Base-by-base conservation (phyloP, 495 filamentous ascomycete genomes). In the Entonaema liquescens region DNA sequence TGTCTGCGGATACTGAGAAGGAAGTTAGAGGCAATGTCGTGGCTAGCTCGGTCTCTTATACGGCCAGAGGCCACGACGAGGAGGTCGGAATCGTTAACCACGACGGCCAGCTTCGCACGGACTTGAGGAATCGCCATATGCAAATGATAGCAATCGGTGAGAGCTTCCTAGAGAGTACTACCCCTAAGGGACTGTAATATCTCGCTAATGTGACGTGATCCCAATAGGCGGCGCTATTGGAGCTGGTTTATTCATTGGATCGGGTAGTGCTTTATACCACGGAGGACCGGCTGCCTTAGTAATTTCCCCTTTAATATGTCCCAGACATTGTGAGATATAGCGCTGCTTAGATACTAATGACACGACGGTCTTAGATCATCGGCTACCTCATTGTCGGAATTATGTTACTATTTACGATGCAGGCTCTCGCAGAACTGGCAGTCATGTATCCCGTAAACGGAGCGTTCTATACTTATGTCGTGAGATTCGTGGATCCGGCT, bases 141-240 rank as follows among this genome's bases (percentile, higher is more conserved):
- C 90, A 92, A 65, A 91, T 93, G 87, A 91, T 92, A 77, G 90
- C 90, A 55, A 89, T 93, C 70, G 90, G 89, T 86, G 74, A 62
- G 77, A 17, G 19, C 19, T n/a, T 44, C 29, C 2, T 35, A 75
- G 57, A 68, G 49, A 9, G 9, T 11, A 23, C 9, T 13, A 21
- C 21, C 42, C 5, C 12, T 3, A 9, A 11, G 5, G 8, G 11
- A 23, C 6, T 21, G 17, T 8, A 11, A 21, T 47, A 0, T 1
- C 21, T 47, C 4, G 17, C 42, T 72, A 53, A 76, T 53, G 36
- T 28, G 19, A 61, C 31, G 33, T 21, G 28, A 31, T 49, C 21
- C 29, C 8, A 40, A 75, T 54, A 79, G 83, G 84, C 61, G 86
- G 85, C 62, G 79, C 86, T 7, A 87, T 88, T 62, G 85, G 87